A percentile compares a stretch with the other conserved stretches of the same genome.
phyloP scores from a whole-genome alignment of 768 basidiomycete species.

The Termitomyces sp. region DNA sequence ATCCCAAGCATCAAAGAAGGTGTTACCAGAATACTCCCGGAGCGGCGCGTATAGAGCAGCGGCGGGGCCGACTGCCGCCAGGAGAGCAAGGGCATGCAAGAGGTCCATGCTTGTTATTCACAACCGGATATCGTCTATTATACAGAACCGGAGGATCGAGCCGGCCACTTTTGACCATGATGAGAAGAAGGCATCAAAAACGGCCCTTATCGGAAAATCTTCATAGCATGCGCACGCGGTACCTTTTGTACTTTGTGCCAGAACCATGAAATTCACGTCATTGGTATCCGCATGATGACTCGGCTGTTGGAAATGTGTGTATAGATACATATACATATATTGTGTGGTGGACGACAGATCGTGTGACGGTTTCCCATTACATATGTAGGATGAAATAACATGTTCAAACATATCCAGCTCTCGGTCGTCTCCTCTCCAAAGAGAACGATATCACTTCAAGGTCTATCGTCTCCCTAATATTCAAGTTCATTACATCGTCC shows the following conservation, averaged over 20 bases:
- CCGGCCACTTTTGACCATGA: background rate
- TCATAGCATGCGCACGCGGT: background rate
- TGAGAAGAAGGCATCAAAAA: background rate
- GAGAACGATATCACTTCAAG: background rate
- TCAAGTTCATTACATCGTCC: background rate
- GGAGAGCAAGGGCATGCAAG: background rate
- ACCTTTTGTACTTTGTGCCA: too few relatives aligned
- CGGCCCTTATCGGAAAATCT: background rate
- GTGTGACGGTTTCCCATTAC: background rate
- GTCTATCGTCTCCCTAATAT: background rate
- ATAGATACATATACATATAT: background rate
- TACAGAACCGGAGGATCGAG: background rate
- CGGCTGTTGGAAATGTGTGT: background rate
- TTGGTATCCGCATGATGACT: background rate
- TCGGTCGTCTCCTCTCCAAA: background rate
- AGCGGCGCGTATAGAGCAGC: background rate
- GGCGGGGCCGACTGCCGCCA: background rate
- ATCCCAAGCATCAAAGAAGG: conserved; percentile 5
- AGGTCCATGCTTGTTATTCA: background rate
- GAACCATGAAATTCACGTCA: background rate
- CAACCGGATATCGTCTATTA: background rate
- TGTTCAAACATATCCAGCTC: background rate
- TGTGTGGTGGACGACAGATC: background rate
- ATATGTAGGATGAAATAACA: background rate
- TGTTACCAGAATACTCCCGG: background rate